Evolutionary conservation across 2,329 filamentous ascomycete genomes (phyloP).

Genomic region (Ophiostoma fasciatum): DNA sequence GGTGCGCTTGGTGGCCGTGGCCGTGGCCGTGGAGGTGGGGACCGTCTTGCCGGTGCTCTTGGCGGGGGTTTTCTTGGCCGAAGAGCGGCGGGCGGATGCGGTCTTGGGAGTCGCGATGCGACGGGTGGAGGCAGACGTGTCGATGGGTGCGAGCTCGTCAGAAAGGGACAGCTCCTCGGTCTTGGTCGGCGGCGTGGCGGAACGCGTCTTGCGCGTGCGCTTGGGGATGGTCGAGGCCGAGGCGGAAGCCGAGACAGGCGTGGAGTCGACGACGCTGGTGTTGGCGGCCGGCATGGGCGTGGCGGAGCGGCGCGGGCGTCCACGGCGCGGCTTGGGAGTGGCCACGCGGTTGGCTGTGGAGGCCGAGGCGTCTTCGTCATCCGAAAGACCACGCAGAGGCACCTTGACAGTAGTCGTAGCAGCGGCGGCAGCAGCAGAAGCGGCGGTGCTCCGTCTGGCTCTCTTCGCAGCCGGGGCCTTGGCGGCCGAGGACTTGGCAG

Average conservation of each 20-base stretch:
- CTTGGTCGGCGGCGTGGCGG: constrained; percentile 18
- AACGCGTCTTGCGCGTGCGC: constrained; percentile 3
- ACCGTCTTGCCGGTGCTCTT: too few species aligned
- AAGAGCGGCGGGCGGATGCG: background rate
- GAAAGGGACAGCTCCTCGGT: constrained; percentile 18
- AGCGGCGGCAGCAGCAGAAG: background rate
- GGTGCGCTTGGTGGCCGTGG: background rate
- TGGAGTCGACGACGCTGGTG: too few species aligned
- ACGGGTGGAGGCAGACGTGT: background rate
- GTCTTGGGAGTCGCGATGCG: background rate
- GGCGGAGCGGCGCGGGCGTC: constrained; percentile 31
- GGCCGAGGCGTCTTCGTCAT: constrained; percentile 24
- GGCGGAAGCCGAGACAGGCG: too few species aligned
- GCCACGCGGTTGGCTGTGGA: constrained; percentile 19
- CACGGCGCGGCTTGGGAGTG: constrained; percentile 9
- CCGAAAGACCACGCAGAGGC: constrained; percentile 30
- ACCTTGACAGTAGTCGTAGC: constrained; percentile 18
- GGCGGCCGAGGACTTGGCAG: constrained; percentile 17
- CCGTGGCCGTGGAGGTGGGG: too few species aligned
- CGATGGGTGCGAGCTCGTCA: constrained; percentile 4
- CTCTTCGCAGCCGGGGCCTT: constrained; percentile 24
- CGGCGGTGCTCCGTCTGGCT: background rate
- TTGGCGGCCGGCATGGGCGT: constrained; percentile 31
- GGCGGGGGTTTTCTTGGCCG: background rate
- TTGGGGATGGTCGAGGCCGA: background rate